These are phyloP conservation scores for Argentina anserina DNA, from an alignment of 306 rosid species.

Conservation along the genomic window DNA sequence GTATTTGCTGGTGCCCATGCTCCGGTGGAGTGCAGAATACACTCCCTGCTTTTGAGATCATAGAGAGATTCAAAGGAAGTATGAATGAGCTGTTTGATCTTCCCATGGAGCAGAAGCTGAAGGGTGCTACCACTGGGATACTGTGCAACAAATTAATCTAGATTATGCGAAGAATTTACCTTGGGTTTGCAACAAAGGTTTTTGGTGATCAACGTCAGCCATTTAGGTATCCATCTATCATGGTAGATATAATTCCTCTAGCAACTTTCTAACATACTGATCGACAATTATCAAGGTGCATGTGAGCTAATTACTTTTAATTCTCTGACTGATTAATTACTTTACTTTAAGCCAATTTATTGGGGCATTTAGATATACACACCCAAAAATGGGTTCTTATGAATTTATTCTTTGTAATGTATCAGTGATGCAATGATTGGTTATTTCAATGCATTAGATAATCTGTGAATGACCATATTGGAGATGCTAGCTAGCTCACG, in stretches of 20 bases:
- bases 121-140: slow-evolving; percentile 16
- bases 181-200: slow-evolving; percentile 19
- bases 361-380: no score
- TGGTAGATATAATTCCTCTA: neutral
- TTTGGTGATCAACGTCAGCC: slow-evolving; percentile 14
- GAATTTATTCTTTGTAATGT: neutral
- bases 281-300: no score
- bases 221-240: neutral
- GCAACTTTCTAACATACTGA: neutral
- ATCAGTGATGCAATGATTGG: slow-evolving; percentile 9
- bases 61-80: neutral
- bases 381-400: no score
- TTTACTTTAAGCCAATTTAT: neutral
- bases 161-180: slow-evolving; percentile 20
- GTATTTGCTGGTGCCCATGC: no score
- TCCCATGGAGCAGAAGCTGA: slow-evolving; percentile 15
- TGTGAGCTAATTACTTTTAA: no score
- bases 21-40: no score
- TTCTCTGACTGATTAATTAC: neutral
- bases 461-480: slow-evolving; percentile 9
- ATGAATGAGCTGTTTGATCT: slow-evolving; percentile 3
- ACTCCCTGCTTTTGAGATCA: neutral
- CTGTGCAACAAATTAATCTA: slow-evolving; percentile 17
- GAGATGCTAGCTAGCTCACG: slow-evolving; percentile 16
- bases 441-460: slow-evolving; percentile 7